Percentiles rank a stretch among this genome's conserved stretches.
Evolutionary conservation across 129 eudicot species (phyloP).

Genomic region (Solidago caesia): DNA sequence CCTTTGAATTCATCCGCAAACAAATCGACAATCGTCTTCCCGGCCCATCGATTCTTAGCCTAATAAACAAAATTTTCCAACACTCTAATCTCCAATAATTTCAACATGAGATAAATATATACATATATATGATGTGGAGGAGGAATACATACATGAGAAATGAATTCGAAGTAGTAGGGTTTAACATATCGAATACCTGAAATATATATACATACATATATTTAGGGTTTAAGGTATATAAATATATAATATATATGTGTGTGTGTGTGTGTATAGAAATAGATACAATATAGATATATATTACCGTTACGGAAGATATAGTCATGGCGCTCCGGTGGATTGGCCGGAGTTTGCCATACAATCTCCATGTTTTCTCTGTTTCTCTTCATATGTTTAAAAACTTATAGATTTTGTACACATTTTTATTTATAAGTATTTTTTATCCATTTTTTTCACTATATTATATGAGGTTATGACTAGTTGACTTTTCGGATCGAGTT

Average conservation of each 20-base stretch:
- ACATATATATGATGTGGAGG: neutral
- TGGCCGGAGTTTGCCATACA: slow-evolving; percentile 96
- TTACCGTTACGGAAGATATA: slow-evolving; percentile 79
- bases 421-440: too few species aligned
- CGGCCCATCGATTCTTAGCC: slow-evolving; percentile 93
- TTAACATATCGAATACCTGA: slow-evolving; percentile 84
- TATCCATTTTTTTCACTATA: too few species aligned
- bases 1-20: slow-evolving; percentile 91
- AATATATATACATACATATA: slow-evolving; percentile 13
- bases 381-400: slow-evolving; percentile 52
- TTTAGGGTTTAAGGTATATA: neutral
- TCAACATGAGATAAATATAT: neutral
- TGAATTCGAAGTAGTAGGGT: slow-evolving; percentile 97
- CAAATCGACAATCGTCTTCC: slow-evolving; percentile 85
- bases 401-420: neutral
- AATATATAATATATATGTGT: neutral
- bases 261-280: neutral
- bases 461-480: too few species aligned
- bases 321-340: slow-evolving; percentile 82
- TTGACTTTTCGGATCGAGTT: too few species aligned
- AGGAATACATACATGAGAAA: slow-evolving; percentile 64
- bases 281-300: neutral
- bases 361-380: slow-evolving; percentile 70
- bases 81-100: neutral
- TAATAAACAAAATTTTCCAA: slow-evolving; percentile 27